Evolutionary conservation across 2,329 filamentous ascomycete genomes (phyloP), one percentile per base, ranked within the genome.

Genomic region (Cladosporium phlei): DNA sequence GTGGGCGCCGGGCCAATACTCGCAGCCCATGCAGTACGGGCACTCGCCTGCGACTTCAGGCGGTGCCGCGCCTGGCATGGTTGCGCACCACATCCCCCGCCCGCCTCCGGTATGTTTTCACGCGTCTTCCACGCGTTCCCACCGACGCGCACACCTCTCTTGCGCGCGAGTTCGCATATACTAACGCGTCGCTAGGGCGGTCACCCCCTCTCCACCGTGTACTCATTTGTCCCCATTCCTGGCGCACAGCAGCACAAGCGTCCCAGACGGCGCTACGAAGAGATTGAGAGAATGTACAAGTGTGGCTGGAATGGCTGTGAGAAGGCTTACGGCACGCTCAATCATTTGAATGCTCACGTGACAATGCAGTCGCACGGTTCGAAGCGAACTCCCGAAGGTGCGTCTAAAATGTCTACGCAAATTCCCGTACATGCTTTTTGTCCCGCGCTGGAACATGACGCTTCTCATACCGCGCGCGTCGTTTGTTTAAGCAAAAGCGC

Each of bases 211-310:
- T 77, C 72, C n/a, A 78, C 96, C 78, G 91, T 98, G 30, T 97
- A 97, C 66, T 96, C 90, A 0, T 97, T 98, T 63, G 93, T 97
- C 24, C 91, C 93, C 0, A 97, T 97, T 60, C 93, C 93, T 2
- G 93, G 93, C 54, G 88, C 91, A 10, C 90, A 96, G 65, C 93
- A 98, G 66, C 91, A 97, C 68, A 98, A 98, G 74, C 82, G 93
- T 49, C 93, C 93, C 10, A 81, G 93, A 54, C 78, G 93, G 60
- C 82, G 93, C 45, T 98, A 96, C 61, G 93, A 98, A 69, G 93
- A 98, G 66, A 98, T 98, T 59, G 93, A 98, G 73, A 84, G 93
- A 64, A 97, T 98, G 93, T 97, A 98, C 76, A 97, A 97, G 70
- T 98, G 93, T 64, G 93, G 91, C 20, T 97, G 89, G 88, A 91